These are phyloP conservation scores for Darksidea phi DNA, from an alignment of 495 filamentous ascomycete genomes.

Conservation along the genomic window DNA sequence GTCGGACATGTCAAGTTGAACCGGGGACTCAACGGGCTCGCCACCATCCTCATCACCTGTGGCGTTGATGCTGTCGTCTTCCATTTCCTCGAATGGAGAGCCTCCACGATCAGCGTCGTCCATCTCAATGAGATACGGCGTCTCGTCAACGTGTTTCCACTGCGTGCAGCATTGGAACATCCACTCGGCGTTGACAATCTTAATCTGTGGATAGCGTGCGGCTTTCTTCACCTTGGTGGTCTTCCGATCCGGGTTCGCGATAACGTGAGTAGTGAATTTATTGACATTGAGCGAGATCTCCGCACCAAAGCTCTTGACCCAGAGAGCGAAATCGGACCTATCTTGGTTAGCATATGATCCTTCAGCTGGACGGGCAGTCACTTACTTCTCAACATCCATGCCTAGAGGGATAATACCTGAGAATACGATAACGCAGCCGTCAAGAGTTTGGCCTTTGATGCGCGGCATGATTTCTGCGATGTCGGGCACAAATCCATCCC, in stretches of 20 bases:
- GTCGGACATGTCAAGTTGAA: slow-evolving; percentile 47
- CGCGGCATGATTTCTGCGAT: slow-evolving; percentile 75
- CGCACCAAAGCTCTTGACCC: slow-evolving; percentile 83
- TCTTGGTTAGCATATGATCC: slow-evolving; percentile 24
- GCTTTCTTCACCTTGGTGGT: slow-evolving; percentile 87
- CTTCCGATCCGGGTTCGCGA: slow-evolving; percentile 68
- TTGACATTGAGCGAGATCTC: slow-evolving; percentile 60
- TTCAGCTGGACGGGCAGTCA: not conserved
- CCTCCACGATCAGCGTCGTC: slow-evolving; percentile 33
- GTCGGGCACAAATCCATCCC: slow-evolving; percentile 74
- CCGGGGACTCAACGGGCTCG: slow-evolving; percentile 31
- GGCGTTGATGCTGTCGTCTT: slow-evolving; percentile 29
- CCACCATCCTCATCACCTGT: slow-evolving; percentile 28
- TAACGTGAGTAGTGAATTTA: slow-evolving; percentile 63
- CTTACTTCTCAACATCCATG: slow-evolving; percentile 64
- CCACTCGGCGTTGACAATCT: slow-evolving; percentile 90
- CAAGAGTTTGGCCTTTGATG: slow-evolving; percentile 72
- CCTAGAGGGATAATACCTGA: slow-evolving; percentile 84
- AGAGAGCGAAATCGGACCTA: slow-evolving; percentile 77
- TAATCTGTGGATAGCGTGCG: slow-evolving; percentile 62
- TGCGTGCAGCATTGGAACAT: slow-evolving; percentile 73
- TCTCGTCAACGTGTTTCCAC: slow-evolving; percentile 75
- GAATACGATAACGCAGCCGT: slow-evolving; percentile 70
- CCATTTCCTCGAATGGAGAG: slow-evolving; percentile 28
- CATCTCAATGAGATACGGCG: slow-evolving; percentile 60